A percentile compares a stretch with the other conserved stretches of the same genome.
Conservation (phyloP, 345 rosid species). For the Gynandropsis gynandra region DNA sequence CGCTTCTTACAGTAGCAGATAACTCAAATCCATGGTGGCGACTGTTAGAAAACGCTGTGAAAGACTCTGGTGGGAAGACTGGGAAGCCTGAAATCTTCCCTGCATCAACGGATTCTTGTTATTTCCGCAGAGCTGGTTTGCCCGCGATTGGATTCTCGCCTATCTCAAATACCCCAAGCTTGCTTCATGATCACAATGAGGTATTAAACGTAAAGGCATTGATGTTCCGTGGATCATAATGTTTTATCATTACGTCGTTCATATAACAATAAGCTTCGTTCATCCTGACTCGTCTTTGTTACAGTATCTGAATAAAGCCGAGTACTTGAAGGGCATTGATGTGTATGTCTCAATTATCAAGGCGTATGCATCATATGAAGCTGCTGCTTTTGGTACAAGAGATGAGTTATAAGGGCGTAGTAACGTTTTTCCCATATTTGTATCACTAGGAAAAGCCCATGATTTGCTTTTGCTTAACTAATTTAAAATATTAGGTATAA, state of each 20-base stretch:
- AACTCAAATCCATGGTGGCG: conserved; percentile 85
- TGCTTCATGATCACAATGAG: conserved; percentile 96
- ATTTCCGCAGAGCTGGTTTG: conserved; percentile 53
- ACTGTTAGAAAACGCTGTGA: conserved; percentile 68
- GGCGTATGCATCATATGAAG: conserved; percentile 41
- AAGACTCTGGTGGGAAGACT: conserved; percentile 59
- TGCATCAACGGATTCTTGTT: conserved; percentile 80
- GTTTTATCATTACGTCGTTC: conserved; percentile 4
- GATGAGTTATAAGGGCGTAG: conserved; percentile 45
- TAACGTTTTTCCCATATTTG: too few relatives aligned
- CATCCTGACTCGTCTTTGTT: conserved; percentile 57
- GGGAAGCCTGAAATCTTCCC: conserved; percentile 83
- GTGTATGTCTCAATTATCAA: conserved; percentile 58
- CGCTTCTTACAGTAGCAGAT: conserved; percentile 52
- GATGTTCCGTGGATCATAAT: conserved; percentile 33
- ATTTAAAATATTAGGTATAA: too few relatives aligned
- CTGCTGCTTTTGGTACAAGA: conserved; percentile 19
- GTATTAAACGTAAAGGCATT: conserved; percentile 20
- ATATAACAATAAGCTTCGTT: conserved; percentile 55
- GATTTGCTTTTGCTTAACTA: too few relatives aligned
- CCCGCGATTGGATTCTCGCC: conserved; percentile 94
- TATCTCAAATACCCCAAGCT: conserved; percentile 76
- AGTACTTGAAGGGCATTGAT: conserved; percentile 70
- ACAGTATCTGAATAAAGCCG: conserved; percentile 66
- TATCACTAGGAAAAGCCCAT: too few relatives aligned